phyloP scores from a whole-genome alignment of 1,139 yeast species.

The Zygoascus sp. region DNA sequence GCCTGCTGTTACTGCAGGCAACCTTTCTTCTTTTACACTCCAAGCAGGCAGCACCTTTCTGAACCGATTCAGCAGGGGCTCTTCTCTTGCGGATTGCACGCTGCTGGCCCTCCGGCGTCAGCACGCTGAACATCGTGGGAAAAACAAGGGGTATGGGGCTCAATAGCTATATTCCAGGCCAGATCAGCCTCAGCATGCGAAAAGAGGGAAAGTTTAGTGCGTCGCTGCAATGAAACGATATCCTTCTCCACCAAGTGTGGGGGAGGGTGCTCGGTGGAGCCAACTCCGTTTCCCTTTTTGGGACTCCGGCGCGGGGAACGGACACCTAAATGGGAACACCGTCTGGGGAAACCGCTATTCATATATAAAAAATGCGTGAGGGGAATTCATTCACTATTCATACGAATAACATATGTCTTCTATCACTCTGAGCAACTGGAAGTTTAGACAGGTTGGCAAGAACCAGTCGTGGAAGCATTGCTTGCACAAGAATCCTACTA shows the following conservation, averaged over 20 bases:
- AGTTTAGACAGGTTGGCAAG: conserved; percentile 8
- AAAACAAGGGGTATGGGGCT: not conserved
- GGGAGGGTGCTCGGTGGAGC: not conserved
- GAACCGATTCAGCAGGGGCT: not conserved
- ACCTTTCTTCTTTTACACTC: conserved; percentile 15
- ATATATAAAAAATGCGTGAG: not conserved
- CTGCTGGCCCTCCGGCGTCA: conserved; percentile 5
- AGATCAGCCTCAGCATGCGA: not conserved
- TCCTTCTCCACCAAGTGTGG: not conserved
- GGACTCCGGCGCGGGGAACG: not conserved
- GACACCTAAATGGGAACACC: not conserved
- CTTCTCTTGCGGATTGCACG: not conserved
- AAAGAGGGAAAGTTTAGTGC: not conserved
- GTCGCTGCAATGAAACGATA: not conserved
- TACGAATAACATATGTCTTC: too few relatives aligned
- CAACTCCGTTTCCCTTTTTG: conserved; percentile 2
- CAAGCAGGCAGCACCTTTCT: conserved; percentile 10
- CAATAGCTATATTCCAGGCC: not conserved
- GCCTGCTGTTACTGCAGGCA: conserved; percentile 9
- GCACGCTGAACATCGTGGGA: conserved; percentile 2
- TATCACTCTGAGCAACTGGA: conserved; percentile 8
- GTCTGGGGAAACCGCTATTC: not conserved
- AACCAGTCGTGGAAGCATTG: conserved; percentile 9
- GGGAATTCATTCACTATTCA: too few relatives aligned
- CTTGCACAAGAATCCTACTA: conserved; percentile 13